Evolutionary conservation across 805 yeast genomes (phyloP), one percentile per base, ranked within the genome.

Genomic region (Candida cerambycidarum): DNA sequence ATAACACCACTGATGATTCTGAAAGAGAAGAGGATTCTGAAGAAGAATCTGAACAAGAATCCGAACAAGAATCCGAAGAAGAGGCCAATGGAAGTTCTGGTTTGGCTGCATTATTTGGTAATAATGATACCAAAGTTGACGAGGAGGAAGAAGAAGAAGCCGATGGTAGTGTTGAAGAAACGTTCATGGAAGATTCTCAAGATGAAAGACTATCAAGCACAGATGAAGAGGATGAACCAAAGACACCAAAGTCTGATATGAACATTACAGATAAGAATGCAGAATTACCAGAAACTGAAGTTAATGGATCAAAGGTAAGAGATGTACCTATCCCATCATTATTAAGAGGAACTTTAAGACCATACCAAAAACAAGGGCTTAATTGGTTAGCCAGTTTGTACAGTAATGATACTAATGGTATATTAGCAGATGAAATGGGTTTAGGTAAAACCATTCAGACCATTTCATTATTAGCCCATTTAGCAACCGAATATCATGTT

Each of bases 381-480:
- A 95, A 93, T 53, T 93, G 99, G 99, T 68, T 93, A 38, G 98
- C 97, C 1, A 89, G 97, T 35, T 68, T 93, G 44, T 92, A 90
- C 67, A 88, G 88, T 59, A 88, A 88, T 56, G 81, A 86, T 43
- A 93, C 98, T 4, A 93, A 93, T 61, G 99, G 99, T 50, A 93
- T 93, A 39, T 73, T 93, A 36, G 99, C 99, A 1, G 99, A 93
- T 63, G 99, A 93, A 61, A 93, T 93, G 99, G 99, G 99, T 42
- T 74, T 93, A 32, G 99, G 95, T 52, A 93, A 93, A 60, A 93
- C 99, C 0, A 92, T 93, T 45, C 99, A 93, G 61, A 93, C 99
- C 0, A 93, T 93, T 40, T 79, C 97, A 0, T 65, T 93, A 32
- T 65, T 93, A 14, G 75, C 95, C 0, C 90, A 90, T 60, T 69